These are phyloP conservation scores for Colletotrichum sp. DNA, from an alignment of 2,329 filamentous ascomycete species.

Conservation along the genomic window DNA sequence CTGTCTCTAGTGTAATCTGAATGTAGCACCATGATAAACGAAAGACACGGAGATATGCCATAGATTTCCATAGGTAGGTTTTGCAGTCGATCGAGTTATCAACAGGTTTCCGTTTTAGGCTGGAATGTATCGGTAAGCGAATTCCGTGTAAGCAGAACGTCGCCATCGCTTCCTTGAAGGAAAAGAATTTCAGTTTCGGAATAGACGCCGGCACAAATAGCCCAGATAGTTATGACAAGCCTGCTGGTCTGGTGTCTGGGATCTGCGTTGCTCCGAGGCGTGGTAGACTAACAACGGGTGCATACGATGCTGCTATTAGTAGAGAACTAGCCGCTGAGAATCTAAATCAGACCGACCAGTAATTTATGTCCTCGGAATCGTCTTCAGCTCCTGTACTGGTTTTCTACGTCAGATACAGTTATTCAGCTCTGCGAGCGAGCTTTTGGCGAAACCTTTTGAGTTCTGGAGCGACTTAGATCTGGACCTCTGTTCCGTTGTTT, in stretches of 20 bases:
- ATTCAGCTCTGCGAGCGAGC: background rate
- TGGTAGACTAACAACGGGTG: background rate
- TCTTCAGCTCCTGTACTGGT: too few species aligned
- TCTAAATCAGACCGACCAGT: background rate
- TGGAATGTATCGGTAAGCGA: background rate
- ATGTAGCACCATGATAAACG: background rate
- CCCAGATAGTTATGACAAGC: background rate
- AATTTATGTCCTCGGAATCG: too few species aligned
- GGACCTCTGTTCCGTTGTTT: background rate
- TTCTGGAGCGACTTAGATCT: background rate
- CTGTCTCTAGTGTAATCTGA: background rate
- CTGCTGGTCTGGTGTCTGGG: background rate
- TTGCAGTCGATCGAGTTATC: background rate
- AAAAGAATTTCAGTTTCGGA: background rate
- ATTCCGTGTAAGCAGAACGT: background rate
- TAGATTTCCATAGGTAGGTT: too few species aligned
- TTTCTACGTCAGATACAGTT: background rate
- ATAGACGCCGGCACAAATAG: accelerated
- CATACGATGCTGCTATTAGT: background rate
- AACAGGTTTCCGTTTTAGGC: accelerated
- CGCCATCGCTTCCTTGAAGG: background rate
- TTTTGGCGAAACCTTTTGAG: background rate
- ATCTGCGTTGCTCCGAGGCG: background rate
- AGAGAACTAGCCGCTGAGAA: background rate
- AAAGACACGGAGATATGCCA: too few species aligned